Evolutionary conservation across 345 rosid species (phyloP).

Genomic region (Eucalyptus brandiana): DNA sequence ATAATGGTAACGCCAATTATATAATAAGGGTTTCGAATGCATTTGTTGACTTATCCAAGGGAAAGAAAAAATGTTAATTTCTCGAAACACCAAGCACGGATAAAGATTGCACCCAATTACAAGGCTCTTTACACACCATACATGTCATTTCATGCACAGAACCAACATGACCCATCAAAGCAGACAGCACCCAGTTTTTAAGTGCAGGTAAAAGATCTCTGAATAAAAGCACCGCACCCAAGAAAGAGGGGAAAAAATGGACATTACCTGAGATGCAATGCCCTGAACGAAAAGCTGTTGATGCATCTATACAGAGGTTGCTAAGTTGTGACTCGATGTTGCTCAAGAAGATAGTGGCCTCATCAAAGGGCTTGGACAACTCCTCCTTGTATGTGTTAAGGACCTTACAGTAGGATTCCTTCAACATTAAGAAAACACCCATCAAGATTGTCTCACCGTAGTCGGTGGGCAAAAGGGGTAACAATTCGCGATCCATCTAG

Average conservation of each 20-base stretch:
- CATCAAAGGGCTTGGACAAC: slow-evolving; percentile 46
- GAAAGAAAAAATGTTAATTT: neutral
- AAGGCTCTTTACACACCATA: neutral
- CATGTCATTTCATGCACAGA: slow-evolving; percentile 15
- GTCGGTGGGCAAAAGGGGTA: neutral
- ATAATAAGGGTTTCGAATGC: neutral
- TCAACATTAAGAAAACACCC: neutral
- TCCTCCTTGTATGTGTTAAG: slow-evolving; percentile 52
- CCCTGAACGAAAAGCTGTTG: slow-evolving; percentile 2
- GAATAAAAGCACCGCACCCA: neutral
- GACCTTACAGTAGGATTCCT: slow-evolving; percentile 55
- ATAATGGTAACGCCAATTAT: neutral
- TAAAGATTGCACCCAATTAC: neutral
- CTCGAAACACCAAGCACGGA: neutral
- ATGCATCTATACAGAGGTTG: slow-evolving; percentile 32
- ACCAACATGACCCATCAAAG: neutral
- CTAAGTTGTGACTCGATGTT: slow-evolving; percentile 50
- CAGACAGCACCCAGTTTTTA: neutral
- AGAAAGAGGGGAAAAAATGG: neutral
- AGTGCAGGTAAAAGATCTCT: neutral
- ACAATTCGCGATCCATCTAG: neutral
- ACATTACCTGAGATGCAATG: slow-evolving; percentile 9
- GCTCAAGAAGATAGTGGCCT: slow-evolving; percentile 42
- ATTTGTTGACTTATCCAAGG: neutral
- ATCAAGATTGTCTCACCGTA: neutral